phyloP scores from a whole-genome alignment of 192 early-diverging fungal species.

The Gonapodya prolifera region DNA sequence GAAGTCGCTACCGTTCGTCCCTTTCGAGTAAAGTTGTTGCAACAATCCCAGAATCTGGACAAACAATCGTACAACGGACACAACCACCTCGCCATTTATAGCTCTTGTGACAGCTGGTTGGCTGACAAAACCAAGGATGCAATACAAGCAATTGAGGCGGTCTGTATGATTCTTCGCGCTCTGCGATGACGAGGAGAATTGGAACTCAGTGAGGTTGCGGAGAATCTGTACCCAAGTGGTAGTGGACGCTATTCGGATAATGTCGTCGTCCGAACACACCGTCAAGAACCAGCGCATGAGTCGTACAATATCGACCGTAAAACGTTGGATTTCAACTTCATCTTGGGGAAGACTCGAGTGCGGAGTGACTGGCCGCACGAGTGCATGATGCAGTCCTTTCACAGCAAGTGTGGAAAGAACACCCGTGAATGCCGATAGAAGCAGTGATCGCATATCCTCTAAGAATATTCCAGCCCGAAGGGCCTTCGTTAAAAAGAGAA shows the following conservation, averaged over 20 bases:
- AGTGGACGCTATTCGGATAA: not conserved
- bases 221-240: constrained; percentile 12
- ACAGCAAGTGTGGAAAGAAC: not conserved
- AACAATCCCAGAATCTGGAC: constrained; percentile 14
- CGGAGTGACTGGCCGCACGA: not conserved
- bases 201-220: constrained; percentile 13
- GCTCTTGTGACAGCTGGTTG: constrained; percentile 8
- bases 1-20: constrained; percentile 13
- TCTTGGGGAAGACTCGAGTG: not conserved
- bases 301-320: constrained; percentile 2
- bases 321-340: not conserved
- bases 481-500: constrained; percentile 3
- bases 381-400: not conserved
- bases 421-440: not conserved
- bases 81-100: constrained; percentile 6
- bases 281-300: constrained; percentile 11
- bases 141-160: constrained; percentile 14
- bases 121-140: constrained; percentile 9
- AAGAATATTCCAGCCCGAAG: not conserved
- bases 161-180: constrained; percentile 3
- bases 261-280: constrained; percentile 10
- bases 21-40: constrained; percentile 20
- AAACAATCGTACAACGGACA: constrained; percentile 11
- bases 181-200: constrained; percentile 12
- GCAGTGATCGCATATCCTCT: not conserved